Base-by-base conservation (phyloP, 2,329 filamentous ascomycete species). In the Aspergillus viridinutans region DNA sequence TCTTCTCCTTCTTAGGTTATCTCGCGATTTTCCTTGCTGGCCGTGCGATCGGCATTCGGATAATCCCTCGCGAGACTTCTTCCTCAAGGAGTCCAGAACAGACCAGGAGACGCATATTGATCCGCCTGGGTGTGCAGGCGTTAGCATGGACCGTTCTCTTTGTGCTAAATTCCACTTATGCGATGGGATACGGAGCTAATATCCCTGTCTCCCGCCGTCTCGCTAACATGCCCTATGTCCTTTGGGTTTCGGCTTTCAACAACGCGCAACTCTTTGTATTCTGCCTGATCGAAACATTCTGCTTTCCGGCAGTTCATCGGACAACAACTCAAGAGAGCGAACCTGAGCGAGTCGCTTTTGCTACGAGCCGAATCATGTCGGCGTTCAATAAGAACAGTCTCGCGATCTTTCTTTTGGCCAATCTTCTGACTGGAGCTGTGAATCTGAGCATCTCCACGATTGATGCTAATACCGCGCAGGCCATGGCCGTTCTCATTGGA, bases 1-100 rank as follows among this genome's bases (percentile, higher is more conserved):
- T 99, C n/a, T 96, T 93, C 73, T 96, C 92, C 54, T 96, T 97
- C 73, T 76, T 90, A 51, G 94, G 94, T 4, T 99, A 99, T 70
- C 83, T 99, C 49, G 89, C 93, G 49, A 97, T 99, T 58, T 99
- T 97, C 74, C 84, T 99, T 42, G 86, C 90, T 0, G 94, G 94
- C 3, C 91, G 95, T 70, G 89, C 90, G 43, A 84, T 88, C 20
- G 94, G 94, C 51, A 86, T 92, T 74, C 84, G 87, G 59, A 83
- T 94, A 57, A 83, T 97, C 40, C 90, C 90, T 3, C 77, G 82
- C 73, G 85, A 58, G 76, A 73, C 69, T 69, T 81, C 66, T 76
- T 70, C 61, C 67, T 74, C 58, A 60, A 77, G 75, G 60, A 76
- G 66, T 65, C 76, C 58, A 69, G 76, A 62, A 71, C 76, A 55